A percentile compares a stretch with the other conserved stretches of the same genome.
phyloP scores from a whole-genome alignment of 2,329 filamentous ascomycete genomes.

The Xylariomycetidae sp. region DNA sequence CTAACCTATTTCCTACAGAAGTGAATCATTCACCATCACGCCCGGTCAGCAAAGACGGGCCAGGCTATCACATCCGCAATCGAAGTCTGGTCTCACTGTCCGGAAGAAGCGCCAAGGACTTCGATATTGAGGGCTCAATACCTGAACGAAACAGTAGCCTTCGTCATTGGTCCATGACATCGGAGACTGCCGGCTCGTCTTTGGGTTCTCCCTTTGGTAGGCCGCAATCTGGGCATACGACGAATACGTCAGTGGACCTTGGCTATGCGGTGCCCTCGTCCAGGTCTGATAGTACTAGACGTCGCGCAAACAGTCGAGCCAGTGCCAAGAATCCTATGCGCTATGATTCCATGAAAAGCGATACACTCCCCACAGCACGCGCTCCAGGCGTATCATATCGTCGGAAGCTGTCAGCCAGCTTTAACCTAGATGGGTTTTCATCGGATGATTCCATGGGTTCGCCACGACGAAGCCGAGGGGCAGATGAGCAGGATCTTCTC shows the following conservation, averaged over 20 bases:
- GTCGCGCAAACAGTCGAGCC: too few relatives aligned
- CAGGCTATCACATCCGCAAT: slow-evolving; percentile 13
- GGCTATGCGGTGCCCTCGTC: too few relatives aligned
- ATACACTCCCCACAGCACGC: too few relatives aligned
- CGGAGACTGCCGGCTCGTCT: slow-evolving; percentile 35
- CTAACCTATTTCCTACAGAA: slow-evolving; percentile 14
- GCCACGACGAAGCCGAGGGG: slow-evolving; percentile 11
- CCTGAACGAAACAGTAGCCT: slow-evolving; percentile 32
- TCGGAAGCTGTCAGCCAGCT: slow-evolving; percentile 9
- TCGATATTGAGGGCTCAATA: slow-evolving; percentile 31
- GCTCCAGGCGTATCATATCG: too few relatives aligned
- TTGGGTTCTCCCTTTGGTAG: slow-evolving; percentile 34
- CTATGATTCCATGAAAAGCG: too few relatives aligned
- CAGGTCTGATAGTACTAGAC: too few relatives aligned
- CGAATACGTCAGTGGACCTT: slow-evolving; percentile 39
- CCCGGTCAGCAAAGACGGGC: slow-evolving; percentile 8
- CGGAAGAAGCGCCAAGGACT: slow-evolving; percentile 18
- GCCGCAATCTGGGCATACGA: slow-evolving; percentile 37
- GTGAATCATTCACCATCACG: slow-evolving; percentile 6
- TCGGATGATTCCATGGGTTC: slow-evolving; percentile 16
- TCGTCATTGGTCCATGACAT: slow-evolving; percentile 36
- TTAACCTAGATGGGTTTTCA: slow-evolving; percentile 17
- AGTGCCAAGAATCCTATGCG: too few relatives aligned
- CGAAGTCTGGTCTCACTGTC: slow-evolving; percentile 19
- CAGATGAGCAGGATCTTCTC: slow-evolving; percentile 23